A percentile compares a stretch with the other conserved stretches of the same genome.
These are phyloP conservation scores for Fragosphaeria purpurea DNA, from an alignment of 2,329 filamentous ascomycete species.

Conservation along the genomic window DNA sequence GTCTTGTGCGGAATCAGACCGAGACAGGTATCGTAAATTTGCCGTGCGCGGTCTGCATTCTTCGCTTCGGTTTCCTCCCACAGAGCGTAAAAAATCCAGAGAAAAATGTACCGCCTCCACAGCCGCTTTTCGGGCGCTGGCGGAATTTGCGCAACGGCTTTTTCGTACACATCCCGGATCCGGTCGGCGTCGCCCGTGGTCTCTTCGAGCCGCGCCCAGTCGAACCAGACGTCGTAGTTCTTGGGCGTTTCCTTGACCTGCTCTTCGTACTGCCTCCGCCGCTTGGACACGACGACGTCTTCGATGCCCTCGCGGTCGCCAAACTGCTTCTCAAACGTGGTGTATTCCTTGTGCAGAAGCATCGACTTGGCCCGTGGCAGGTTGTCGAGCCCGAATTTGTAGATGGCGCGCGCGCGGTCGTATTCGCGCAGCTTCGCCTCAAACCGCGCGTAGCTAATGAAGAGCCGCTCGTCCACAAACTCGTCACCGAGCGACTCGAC, in stretches of 20 bases:
- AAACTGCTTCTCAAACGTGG: constrained; percentile 96
- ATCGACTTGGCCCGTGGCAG: constrained; percentile 80
- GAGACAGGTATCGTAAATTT: constrained; percentile 85
- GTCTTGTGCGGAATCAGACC: constrained; percentile 87
- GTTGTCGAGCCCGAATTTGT: constrained; percentile 90
- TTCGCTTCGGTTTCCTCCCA: constrained; percentile 86
- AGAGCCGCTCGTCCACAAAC: constrained; percentile 91
- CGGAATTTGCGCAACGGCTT: constrained; percentile 89
- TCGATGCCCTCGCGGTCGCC: constrained; percentile 89
- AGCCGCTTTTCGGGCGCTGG: constrained; percentile 94
- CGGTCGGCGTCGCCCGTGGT: constrained; percentile 70
- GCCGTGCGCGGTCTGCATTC: constrained; percentile 67
- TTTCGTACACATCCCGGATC: constrained; percentile 86
- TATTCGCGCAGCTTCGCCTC: constrained; percentile 93
- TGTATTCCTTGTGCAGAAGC: constrained; percentile 84
- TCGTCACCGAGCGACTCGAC: constrained; percentile 88
- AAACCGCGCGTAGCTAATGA: constrained; percentile 90
- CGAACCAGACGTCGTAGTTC: constrained; percentile 97
- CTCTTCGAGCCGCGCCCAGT: constrained; percentile 87
- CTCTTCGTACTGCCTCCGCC: constrained; percentile 87
- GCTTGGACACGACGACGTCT: constrained; percentile 89
- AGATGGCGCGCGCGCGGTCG: constrained; percentile 86
- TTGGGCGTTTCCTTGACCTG: constrained; percentile 88
- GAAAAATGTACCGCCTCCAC: constrained; percentile 93
- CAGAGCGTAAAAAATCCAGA: constrained; percentile 95